Percentiles rank a stretch among this genome's conserved stretches.
Evolutionary conservation across 1,284 basidiomycete genomes (phyloP).

Genomic region (Ustilago trichophora): DNA sequence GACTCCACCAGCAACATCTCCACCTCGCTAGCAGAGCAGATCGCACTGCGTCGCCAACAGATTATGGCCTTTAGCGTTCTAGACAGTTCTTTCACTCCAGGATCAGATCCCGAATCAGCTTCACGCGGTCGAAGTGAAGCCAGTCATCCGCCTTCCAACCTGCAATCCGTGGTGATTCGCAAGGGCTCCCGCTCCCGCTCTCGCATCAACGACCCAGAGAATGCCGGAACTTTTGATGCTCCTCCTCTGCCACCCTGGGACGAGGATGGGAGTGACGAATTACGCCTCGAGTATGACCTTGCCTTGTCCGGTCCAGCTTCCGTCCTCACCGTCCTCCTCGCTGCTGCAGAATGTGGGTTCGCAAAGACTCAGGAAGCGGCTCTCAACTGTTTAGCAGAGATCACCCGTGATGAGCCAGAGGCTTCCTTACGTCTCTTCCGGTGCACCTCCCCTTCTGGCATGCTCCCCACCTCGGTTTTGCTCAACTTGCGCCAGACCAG

Average conservation of each 20-base stretch:
- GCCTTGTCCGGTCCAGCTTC: slow-evolving; percentile 8
- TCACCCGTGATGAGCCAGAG: slow-evolving; percentile 42
- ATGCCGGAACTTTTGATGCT: slow-evolving; percentile 8
- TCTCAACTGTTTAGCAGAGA: slow-evolving; percentile 52
- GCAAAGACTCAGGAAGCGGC: slow-evolving; percentile 58
- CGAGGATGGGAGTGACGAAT: slow-evolving; percentile 21
- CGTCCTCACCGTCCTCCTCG: slow-evolving; percentile 42
- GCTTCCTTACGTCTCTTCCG: slow-evolving; percentile 30
- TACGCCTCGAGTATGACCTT: slow-evolving; percentile 1
- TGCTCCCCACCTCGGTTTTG: slow-evolving; percentile 52
- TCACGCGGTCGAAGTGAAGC: too few species aligned
- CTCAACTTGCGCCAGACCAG: slow-evolving; percentile 45
- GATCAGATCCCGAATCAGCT: too few species aligned
- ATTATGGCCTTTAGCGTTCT: slow-evolving; percentile 30
- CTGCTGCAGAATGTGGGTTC: slow-evolving; percentile 48
- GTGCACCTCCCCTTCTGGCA: slow-evolving; percentile 42
- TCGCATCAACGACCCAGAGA: slow-evolving; percentile 21
- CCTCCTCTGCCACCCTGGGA: slow-evolving; percentile 40
- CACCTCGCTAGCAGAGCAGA: slow-evolving; percentile 25
- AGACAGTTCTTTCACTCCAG: too few species aligned
- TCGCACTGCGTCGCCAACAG: slow-evolving; percentile 29
- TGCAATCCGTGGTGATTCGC: slow-evolving; percentile 45
- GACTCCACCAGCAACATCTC: background rate
- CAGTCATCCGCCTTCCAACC: too few species aligned
- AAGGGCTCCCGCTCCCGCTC: slow-evolving; percentile 40